Percentiles rank a stretch among this genome's conserved stretches.
Evolutionary conservation across 768 basidiomycete species (phyloP).

Genomic region (Pleurotus citrinopileatus): DNA sequence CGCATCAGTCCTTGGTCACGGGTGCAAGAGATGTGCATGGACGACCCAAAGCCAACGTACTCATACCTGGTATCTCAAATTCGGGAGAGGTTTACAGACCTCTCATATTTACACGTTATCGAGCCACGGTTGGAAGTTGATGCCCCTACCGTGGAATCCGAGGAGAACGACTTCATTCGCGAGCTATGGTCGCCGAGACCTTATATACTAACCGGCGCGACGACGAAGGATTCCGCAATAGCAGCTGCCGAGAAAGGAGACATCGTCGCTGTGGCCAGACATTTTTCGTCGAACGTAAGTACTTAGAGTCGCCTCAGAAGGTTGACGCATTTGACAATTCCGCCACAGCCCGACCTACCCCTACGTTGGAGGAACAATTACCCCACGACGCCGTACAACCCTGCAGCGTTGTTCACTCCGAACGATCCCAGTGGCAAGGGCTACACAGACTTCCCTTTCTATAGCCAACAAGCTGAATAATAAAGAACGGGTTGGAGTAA

Average conservation of each 20-base stretch:
- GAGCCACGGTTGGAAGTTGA: slow-evolving; percentile 31
- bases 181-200: slow-evolving; percentile 40
- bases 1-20: not conserved
- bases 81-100: slow-evolving; percentile 31
- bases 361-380: slow-evolving; percentile 29
- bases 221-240: slow-evolving; percentile 37
- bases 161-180: slow-evolving; percentile 42
- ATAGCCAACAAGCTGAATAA: too few species aligned
- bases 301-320: not conserved
- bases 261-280: slow-evolving; percentile 27
- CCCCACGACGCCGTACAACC: slow-evolving; percentile 28
- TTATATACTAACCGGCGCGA: slow-evolving; percentile 42
- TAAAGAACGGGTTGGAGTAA: too few species aligned
- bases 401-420: slow-evolving; percentile 35
- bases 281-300: slow-evolving; percentile 31
- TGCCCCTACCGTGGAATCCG: slow-evolving; percentile 1
- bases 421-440: slow-evolving; percentile 20
- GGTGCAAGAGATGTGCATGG: slow-evolving; percentile 43
- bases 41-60: slow-evolving; percentile 53
- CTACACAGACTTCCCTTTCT: slow-evolving; percentile 22
- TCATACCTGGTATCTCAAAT: slow-evolving; percentile 42
- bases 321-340: not conserved
- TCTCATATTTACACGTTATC: slow-evolving; percentile 51
- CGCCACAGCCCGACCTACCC: slow-evolving; percentile 39
- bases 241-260: slow-evolving; percentile 31